Evolutionary conservation across 306 rosid genomes (phyloP).

Genomic region (Mucuna pruriens): DNA sequence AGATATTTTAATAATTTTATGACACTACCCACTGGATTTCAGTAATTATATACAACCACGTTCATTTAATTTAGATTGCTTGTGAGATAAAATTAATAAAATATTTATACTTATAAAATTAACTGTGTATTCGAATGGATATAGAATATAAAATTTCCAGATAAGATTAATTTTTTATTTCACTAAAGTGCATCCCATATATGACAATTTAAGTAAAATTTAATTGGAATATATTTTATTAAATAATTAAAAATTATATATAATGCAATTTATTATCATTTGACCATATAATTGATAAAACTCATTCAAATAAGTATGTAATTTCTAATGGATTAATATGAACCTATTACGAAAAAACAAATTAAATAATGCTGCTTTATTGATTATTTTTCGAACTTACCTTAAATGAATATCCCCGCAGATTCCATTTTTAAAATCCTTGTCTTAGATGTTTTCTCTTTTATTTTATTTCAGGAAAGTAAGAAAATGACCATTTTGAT

Average conservation of each 20-base stretch:
- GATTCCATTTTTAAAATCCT: background rate
- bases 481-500: background rate
- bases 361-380: background rate
- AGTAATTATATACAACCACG: too few relatives aligned
- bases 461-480: background rate
- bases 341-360: background rate
- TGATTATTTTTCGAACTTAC: background rate
- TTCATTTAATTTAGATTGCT: too few relatives aligned
- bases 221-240: too few relatives aligned
- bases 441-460: background rate
- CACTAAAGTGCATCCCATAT: background rate
- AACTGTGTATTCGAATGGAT: too few relatives aligned
- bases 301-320: background rate
- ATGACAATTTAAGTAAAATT: background rate
- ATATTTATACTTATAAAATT: too few relatives aligned
- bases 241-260: too few relatives aligned
- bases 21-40: too few relatives aligned
- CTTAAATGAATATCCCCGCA: background rate
- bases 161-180: too few relatives aligned
- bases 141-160: too few relatives aligned
- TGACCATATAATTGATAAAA: background rate
- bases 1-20: too few relatives aligned
- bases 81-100: too few relatives aligned
- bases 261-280: too few relatives aligned
- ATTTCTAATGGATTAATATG: background rate